Evolutionary conservation across 495 filamentous ascomycete species (phyloP).

Genomic region (Podospora didyma): DNA sequence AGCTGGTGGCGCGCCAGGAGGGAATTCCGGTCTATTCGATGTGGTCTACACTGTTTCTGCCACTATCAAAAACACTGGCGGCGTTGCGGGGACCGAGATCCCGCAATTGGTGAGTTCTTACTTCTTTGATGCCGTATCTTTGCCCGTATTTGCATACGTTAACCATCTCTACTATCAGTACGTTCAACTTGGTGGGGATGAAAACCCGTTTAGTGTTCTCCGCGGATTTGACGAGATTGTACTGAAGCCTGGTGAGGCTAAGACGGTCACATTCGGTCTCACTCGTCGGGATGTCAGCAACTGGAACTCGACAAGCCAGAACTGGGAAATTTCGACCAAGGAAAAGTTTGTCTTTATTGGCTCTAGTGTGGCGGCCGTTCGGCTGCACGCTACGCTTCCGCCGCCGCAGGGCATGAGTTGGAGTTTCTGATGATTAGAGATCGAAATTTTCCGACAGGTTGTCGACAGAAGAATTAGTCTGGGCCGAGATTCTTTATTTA

Average conservation of each 20-base stretch:
- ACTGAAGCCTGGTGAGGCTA: conserved; percentile 54
- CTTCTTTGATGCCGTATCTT: not conserved
- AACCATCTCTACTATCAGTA: conserved; percentile 45
- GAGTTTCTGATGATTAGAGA: not conserved
- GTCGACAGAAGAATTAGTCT: too few relatives aligned
- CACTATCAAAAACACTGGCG: conserved; percentile 49
- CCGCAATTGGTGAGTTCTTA: conserved; percentile 53
- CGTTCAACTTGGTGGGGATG: conserved; percentile 53
- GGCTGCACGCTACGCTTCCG: conserved; percentile 17
- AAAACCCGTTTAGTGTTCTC: conserved; percentile 68
- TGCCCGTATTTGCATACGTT: not conserved
- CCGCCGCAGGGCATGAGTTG: conserved; percentile 3
- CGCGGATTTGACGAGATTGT: conserved; percentile 75
- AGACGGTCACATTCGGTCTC: conserved; percentile 61
- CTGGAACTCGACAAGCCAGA: conserved; percentile 72
- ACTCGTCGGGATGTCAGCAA: conserved; percentile 73
- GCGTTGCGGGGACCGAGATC: conserved; percentile 51
- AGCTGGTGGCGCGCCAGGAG: conserved; percentile 70
- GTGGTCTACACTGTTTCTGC: conserved; percentile 41
- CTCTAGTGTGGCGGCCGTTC: conserved; percentile 25
- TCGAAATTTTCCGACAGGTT: too few relatives aligned
- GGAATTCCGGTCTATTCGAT: conserved; percentile 60
- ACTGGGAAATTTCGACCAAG: conserved; percentile 58
- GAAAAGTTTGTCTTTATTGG: conserved; percentile 38
- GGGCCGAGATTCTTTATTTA: too few relatives aligned